Conservation (phyloP, 2,329 filamentous ascomycete genomes). For the Fusarium anguioides region DNA sequence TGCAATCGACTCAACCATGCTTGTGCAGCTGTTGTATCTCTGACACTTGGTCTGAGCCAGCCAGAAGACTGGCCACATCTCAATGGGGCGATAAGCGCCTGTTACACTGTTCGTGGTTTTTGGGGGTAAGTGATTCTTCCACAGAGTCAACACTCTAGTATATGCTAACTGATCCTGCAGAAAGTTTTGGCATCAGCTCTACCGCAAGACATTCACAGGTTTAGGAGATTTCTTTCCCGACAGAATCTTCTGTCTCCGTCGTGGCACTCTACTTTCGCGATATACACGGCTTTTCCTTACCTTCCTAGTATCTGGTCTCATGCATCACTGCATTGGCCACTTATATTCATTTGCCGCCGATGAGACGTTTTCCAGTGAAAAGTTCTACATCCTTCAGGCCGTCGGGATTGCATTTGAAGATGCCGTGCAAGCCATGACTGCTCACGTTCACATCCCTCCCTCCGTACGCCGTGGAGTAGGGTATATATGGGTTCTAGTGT, state of each 20-base stretch:
- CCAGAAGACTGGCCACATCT: constrained; percentile 8
- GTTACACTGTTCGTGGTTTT: constrained; percentile 2
- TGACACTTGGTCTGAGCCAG: not conserved
- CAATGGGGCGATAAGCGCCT: not conserved
- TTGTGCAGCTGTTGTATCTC: not conserved
- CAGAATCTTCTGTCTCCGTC: not conserved
- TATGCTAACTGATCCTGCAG: not conserved
- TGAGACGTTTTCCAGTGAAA: not conserved
- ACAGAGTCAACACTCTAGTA: fast-evolving
- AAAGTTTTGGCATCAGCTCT: constrained; percentile 13
- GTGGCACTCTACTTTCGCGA: not conserved
- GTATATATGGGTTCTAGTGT: not conserved
- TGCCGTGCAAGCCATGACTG: not conserved
- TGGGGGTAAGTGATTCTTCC: not conserved
- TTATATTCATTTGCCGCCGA: not conserved
- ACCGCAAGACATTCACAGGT: not conserved
- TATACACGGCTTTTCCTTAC: not conserved
- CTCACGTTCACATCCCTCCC: not conserved
- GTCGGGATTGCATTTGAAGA: not conserved
- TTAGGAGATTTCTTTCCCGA: constrained; percentile 8
- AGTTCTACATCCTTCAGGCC: not conserved
- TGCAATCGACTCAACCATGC: not conserved
- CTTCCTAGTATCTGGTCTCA: not conserved
- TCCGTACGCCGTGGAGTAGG: not conserved
- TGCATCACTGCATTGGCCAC: not conserved